Conservation (phyloP, 2,329 filamentous ascomycete genomes). For the Coleophoma eucalyptorum region DNA sequence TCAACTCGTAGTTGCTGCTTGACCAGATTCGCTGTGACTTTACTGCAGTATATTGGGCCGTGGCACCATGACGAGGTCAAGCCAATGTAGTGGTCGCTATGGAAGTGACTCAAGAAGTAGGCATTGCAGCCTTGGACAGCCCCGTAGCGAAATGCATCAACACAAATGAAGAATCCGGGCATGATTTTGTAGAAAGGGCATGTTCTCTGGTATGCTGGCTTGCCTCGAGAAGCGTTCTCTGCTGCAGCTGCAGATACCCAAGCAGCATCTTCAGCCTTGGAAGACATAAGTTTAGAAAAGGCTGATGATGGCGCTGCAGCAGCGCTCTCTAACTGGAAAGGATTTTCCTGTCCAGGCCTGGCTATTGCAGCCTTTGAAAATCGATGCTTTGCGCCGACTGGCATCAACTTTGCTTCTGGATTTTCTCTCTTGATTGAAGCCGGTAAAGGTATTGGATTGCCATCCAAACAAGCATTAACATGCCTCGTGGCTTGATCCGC, state of each 20-base stretch:
- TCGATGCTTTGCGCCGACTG: slow-evolving; percentile 29
- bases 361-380: slow-evolving; percentile 65
- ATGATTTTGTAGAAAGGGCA: slow-evolving; percentile 99
- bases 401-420: slow-evolving; percentile 18
- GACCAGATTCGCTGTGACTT: slow-evolving; percentile 85
- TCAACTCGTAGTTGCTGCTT: slow-evolving; percentile 82
- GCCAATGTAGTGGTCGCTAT: slow-evolving; percentile 96
- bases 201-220: slow-evolving; percentile 81
- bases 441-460: slow-evolving; percentile 61
- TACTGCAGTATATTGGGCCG: slow-evolving; percentile 94
- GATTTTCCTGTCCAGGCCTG: slow-evolving; percentile 76
- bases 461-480: slow-evolving; percentile 91
- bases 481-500: slow-evolving; percentile 72
- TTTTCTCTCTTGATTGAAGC: slow-evolving; percentile 17
- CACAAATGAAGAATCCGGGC: slow-evolving; percentile 86
- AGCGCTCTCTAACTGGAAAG: slow-evolving; percentile 54
- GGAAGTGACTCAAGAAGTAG: slow-evolving; percentile 97
- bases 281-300: slow-evolving; percentile 90
- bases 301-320: slow-evolving; percentile 55
- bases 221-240: slow-evolving; percentile 75
- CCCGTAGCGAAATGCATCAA: slow-evolving; percentile 94
- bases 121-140: slow-evolving; percentile 88
- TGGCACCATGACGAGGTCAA: slow-evolving; percentile 85
- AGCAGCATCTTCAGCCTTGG: slow-evolving; percentile 82
- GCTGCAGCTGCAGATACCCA: slow-evolving; percentile 84